Base-by-base conservation (phyloP, 139 green algal genomes). In the Chlorella sp. region DNA sequence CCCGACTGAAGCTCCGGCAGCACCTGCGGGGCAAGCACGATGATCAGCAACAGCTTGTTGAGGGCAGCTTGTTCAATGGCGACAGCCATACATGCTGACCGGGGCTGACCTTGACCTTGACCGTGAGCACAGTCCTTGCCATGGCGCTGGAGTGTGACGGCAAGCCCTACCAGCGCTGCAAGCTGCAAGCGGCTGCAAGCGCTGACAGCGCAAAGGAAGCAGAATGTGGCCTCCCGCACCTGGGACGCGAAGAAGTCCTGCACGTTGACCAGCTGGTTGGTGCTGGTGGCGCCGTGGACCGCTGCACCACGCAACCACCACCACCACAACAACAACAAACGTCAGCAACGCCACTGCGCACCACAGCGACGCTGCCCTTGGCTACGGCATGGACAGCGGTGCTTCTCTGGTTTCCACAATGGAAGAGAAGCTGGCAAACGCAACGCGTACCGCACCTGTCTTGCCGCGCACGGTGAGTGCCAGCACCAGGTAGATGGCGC, bases 401-500 rank as follows among this genome's bases (percentile, higher is more conserved):
- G 42, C 42, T 55, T 24, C 42, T 55, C 42, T 55, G 42, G 42
- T 55, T 10, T 24, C 42, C 42, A 10, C 17, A 55, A 17, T 24
- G 10, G 10, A 17, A 24, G 42, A 55, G 10, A 55, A 17, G 10
- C 17, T 10, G 10, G 42, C 17, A 17, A 10, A 10, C 17, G 42
- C 10, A 10, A 55, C 10, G 10, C 42, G 10, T 10, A 17, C 42
- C 23, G 62, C 89, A 17, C 83, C 87, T 20, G 92, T 97, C 68
- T 92, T 93, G 59, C 88, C 90, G 20, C 73, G 70, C 1, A 79
- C 68, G 17, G 94, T 89, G 4, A 99, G 82, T 32, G 95, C 93
- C 24, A 94, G 81, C 20, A 99, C 93, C 67, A 99, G 88, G 78
- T 95, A 97, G 20, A 99, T 86, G 1, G 95, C 95, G 62, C 84